Percentiles rank a stretch among this genome's conserved stretches.
Evolutionary conservation across 495 filamentous ascomycete genomes (phyloP).

Genomic region (Penicillium robsamsonii): DNA sequence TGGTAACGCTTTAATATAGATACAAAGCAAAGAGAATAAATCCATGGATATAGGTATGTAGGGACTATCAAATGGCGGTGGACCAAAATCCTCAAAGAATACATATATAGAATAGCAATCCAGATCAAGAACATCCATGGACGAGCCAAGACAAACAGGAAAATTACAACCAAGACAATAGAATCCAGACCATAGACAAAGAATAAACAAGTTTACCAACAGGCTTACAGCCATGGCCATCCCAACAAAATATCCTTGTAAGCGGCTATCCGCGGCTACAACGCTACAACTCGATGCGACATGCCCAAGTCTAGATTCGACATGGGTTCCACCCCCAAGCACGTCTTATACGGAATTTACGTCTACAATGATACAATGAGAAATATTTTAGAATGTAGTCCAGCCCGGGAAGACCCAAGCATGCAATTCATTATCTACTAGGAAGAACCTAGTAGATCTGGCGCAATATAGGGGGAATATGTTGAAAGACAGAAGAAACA

Average conservation of each 20-base stretch:
- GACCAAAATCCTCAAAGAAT: too few species aligned
- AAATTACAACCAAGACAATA: not conserved
- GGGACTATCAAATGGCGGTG: too few species aligned
- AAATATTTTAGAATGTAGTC: not conserved
- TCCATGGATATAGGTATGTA: too few species aligned
- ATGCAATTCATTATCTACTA: constrained; percentile 30
- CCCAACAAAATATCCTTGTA: not conserved
- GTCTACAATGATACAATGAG: not conserved
- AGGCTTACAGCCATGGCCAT: not conserved
- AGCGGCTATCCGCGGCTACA: not conserved
- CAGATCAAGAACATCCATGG: not conserved
- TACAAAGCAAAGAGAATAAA: too few species aligned
- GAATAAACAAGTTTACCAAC: not conserved
- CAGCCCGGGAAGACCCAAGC: constrained; percentile 5
- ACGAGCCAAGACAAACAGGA: not conserved
- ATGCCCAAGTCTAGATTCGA: not conserved
- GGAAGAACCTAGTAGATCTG: constrained; percentile 27
- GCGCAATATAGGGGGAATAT: constrained; percentile 27
- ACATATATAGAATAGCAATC: not conserved
- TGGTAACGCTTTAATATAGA: not conserved
- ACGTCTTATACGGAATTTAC: not conserved
- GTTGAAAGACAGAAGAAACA: constrained; percentile 8
- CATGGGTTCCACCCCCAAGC: not conserved
- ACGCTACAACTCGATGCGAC: constrained; percentile 3
- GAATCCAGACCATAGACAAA: not conserved